phyloP scores from a whole-genome alignment of 495 filamentous ascomycete genomes.

The Aspergillus mulundensis region DNA sequence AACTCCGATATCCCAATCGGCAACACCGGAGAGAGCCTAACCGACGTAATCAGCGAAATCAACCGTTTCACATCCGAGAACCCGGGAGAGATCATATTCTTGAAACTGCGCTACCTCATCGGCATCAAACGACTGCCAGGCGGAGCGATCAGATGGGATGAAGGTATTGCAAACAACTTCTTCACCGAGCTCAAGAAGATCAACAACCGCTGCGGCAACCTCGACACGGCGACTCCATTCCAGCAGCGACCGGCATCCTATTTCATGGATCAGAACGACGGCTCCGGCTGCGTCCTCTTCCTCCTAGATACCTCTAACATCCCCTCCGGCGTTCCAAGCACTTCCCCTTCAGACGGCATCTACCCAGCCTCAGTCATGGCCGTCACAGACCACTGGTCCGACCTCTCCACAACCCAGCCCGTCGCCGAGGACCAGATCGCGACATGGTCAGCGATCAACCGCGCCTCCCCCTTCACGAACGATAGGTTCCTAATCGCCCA shows the following conservation, averaged over 20 bases:
- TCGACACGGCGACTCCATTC: slow-evolving; percentile 5
- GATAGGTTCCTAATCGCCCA: slow-evolving; percentile 12
- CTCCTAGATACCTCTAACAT: slow-evolving; percentile 4
- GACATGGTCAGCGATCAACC: slow-evolving; percentile 3
- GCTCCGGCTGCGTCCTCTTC: slow-evolving; percentile 10
- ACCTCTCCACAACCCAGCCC: slow-evolving; percentile 3
- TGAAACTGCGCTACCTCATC: slow-evolving; percentile 8
- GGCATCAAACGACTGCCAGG: slow-evolving; percentile 6
- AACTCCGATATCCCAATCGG: slow-evolving; percentile 8
- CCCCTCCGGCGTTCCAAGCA: neutral
- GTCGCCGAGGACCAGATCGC: slow-evolving; percentile 11
- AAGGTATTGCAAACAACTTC: slow-evolving; percentile 3
- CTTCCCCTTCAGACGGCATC: slow-evolving; percentile 1
- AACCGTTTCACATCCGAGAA: slow-evolving; percentile 12
- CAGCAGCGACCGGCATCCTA: slow-evolving; percentile 6
- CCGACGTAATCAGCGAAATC: slow-evolving; percentile 6
- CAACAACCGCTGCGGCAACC: slow-evolving; percentile 10
- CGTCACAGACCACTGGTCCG: slow-evolving; percentile 11
- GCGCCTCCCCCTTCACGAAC: slow-evolving; percentile 1
- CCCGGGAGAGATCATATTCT: slow-evolving; percentile 7
- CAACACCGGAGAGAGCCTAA: slow-evolving; percentile 7
- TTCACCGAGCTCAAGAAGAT: slow-evolving; percentile 8
- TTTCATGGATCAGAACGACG: slow-evolving; percentile 11
- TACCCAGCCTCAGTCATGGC: slow-evolving; percentile 2
- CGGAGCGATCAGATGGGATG: slow-evolving; percentile 6